Conservation (phyloP, 345 rosid genomes). For the sweet orange (Citrus sinensis) region DVS_A1.0 CM039167.1:3715001-3715500, state of each 20-base stretch:
- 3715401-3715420: neutral
- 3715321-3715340: neutral
- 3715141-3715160: neutral
- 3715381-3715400: neutral
- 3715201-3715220: conserved; percentile 41
- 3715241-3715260: conserved; percentile 97
- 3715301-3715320: neutral
- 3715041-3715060: too few species aligned
- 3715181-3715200: conserved; percentile 11
- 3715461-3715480: neutral
- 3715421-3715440: neutral
- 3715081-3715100: neutral
- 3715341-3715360: neutral
- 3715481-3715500: neutral
- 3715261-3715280: conserved; percentile 70
- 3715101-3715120: neutral
- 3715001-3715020: too few species aligned
- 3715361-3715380: neutral
- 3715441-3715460: neutral
- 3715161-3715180: neutral
- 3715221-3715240: conserved; percentile 61
- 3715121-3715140: neutral
- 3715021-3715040: too few species aligned
- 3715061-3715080: too few species aligned
- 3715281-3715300: conserved; percentile 14